A percentile compares a stretch with the other conserved stretches of the same genome.
These are phyloP conservation scores for Citrus reticulata DNA, from an alignment of 345 rosid species.

Conservation along the genomic window DNA sequence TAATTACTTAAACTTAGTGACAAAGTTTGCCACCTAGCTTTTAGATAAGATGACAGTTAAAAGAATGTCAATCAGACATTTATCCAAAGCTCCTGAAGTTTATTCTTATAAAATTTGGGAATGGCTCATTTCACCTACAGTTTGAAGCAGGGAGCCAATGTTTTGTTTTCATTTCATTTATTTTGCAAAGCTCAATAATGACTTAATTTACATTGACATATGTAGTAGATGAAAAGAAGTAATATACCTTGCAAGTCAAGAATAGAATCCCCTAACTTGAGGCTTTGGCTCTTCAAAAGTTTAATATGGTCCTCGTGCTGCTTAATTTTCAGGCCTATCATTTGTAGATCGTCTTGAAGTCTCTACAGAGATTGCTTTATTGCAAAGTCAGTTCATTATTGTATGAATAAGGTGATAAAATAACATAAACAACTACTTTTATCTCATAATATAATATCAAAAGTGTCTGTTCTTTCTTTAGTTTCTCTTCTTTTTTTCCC, in stretches of 20 bases:
- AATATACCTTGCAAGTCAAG: slow-evolving; percentile 60
- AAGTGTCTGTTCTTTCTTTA: not conserved
- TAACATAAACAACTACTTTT: not conserved
- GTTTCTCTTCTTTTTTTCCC: no score
- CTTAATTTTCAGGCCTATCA: slow-evolving; percentile 58
- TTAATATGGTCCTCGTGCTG: slow-evolving; percentile 59
- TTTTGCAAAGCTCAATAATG: not conserved
- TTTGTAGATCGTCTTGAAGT: slow-evolving; percentile 67
- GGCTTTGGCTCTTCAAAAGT: slow-evolving; percentile 44
- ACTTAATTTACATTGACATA: not conserved
- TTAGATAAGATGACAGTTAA: not conserved
- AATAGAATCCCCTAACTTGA: slow-evolving; percentile 57
- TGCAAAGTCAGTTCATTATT: not conserved
- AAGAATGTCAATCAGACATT: not conserved
- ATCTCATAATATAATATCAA: not conserved
- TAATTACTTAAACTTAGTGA: not conserved
- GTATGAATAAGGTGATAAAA: not conserved
- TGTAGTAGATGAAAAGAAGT: not conserved
- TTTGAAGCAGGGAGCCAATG: not conserved
- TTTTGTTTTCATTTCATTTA: not conserved
- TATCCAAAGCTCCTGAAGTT: not conserved
- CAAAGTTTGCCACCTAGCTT: not conserved
- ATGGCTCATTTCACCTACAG: not conserved
- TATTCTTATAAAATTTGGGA: not conserved
- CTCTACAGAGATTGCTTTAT: slow-evolving; percentile 32